These are phyloP conservation scores for Allodekkera sacchari DNA, from an alignment of 805 yeast genomes.

Conservation along the genomic window DNA sequence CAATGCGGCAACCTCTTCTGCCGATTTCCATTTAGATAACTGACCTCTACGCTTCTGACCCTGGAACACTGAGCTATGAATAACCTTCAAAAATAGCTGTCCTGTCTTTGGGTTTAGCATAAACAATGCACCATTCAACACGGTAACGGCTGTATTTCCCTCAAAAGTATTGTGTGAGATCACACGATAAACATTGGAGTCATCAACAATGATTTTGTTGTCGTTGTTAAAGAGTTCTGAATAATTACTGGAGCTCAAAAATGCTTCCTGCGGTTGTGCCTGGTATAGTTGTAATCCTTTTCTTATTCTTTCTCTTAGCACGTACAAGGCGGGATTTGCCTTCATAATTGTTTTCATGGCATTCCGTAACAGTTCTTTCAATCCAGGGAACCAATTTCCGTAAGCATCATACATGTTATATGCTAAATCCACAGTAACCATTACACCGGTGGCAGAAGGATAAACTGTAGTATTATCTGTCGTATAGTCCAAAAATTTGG, in stretches of 20 bases:
- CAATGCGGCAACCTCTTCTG: slow-evolving; percentile 92
- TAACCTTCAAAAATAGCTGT: slow-evolving; percentile 77
- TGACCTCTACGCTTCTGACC: slow-evolving; percentile 94
- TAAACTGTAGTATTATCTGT: slow-evolving; percentile 77
- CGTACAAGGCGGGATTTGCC: slow-evolving; percentile 87
- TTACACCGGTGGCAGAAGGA: slow-evolving; percentile 88
- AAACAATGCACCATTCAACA: slow-evolving; percentile 88
- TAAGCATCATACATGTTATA: slow-evolving; percentile 94
- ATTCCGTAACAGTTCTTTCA: slow-evolving; percentile 81
- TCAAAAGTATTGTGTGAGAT: slow-evolving; percentile 86
- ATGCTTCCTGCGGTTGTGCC: slow-evolving; percentile 88
- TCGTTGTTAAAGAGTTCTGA: slow-evolving; percentile 84
- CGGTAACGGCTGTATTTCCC: slow-evolving; percentile 87
- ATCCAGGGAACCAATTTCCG: slow-evolving; percentile 96
- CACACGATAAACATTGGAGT: slow-evolving; percentile 88
- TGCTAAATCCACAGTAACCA: slow-evolving; percentile 87
- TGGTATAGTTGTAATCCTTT: slow-evolving; percentile 92
- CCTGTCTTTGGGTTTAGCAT: slow-evolving; percentile 88
- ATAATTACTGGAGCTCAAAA: slow-evolving; percentile 80
- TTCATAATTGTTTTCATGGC: slow-evolving; percentile 93
- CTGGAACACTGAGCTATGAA: slow-evolving; percentile 93
- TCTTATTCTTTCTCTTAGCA: slow-evolving; percentile 85
- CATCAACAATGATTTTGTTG: slow-evolving; percentile 82
- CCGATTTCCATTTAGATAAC: slow-evolving; percentile 95
- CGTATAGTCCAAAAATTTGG: slow-evolving; percentile 89